Evolutionary conservation across 768 basidiomycete species (phyloP).

Genomic region (Tricholomella constricta): DNA sequence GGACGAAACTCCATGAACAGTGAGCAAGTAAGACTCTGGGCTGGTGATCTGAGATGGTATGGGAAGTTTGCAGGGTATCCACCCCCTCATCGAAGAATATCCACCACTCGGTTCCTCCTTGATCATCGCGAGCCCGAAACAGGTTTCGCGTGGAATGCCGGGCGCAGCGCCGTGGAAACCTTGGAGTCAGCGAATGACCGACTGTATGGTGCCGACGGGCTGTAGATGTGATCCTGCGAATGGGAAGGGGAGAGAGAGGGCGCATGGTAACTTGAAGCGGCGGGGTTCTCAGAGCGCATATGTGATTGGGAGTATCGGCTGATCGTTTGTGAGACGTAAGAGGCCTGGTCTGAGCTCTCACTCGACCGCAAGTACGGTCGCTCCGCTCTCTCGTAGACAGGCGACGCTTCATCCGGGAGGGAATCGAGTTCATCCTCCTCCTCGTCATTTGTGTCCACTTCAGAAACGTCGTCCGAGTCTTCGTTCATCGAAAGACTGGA

Average conservation of each 20-base stretch:
- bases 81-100: not conserved
- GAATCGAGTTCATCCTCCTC: constrained; percentile 27
- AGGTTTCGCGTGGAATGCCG: constrained; percentile 27
- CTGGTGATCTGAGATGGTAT: no score
- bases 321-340: not conserved
- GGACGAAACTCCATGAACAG: no score
- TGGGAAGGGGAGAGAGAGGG: constrained; percentile 22
- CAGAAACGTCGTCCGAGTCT: constrained; percentile 28
- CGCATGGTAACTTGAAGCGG: constrained; percentile 14
- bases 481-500: constrained; percentile 25
- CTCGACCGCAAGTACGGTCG: constrained; percentile 1
- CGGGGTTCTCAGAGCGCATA: constrained; percentile 18
- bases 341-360: not conserved
- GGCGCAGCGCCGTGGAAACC: constrained; percentile 38
- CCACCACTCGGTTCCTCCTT: constrained; percentile 4
- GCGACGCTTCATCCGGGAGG: constrained; percentile 13
- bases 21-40: no score
- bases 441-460: constrained; percentile 18
- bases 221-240: constrained; percentile 23
- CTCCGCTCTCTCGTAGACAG: constrained; percentile 4
- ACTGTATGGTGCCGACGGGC: constrained; percentile 31
- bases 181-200: constrained; percentile 30
- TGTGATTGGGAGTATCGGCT: constrained; percentile 16
- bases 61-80: not conserved
- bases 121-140: not conserved